Conservation (phyloP, 2,329 filamentous ascomycete genomes). For the Pezicula neosporulosa region DNA sequence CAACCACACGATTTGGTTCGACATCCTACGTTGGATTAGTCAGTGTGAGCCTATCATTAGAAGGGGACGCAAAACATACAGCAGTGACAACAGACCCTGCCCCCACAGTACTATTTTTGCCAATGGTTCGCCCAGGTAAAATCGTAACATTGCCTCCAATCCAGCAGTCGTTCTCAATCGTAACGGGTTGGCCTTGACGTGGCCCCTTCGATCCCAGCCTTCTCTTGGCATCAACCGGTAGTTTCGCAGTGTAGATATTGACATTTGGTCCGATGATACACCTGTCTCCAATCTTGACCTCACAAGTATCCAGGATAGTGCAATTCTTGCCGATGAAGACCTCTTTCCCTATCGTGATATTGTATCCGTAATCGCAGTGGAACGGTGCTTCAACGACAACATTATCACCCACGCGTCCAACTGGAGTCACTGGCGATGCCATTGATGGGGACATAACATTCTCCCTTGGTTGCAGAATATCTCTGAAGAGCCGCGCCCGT, state of each 20-base stretch:
- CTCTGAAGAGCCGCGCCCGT: constrained; percentile 65
- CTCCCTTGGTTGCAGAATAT: constrained; percentile 65
- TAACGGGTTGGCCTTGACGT: constrained; percentile 67
- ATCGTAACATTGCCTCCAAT: constrained; percentile 62
- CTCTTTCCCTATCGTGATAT: constrained; percentile 82
- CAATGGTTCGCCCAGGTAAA: constrained; percentile 50
- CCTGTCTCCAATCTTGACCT: constrained; percentile 76
- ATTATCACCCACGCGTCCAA: constrained; percentile 67
- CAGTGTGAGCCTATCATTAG: constrained; percentile 1
- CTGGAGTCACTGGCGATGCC: constrained; percentile 47
- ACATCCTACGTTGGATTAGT: constrained; percentile 23
- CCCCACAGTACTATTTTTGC: constrained; percentile 47
- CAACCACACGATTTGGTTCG: constrained; percentile 29
- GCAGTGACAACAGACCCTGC: constrained; percentile 52
- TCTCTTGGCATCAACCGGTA: constrained; percentile 68
- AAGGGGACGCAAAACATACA: constrained; percentile 33
- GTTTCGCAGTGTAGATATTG: constrained; percentile 74
- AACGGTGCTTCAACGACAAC: constrained; percentile 85
- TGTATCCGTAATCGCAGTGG: constrained; percentile 92
- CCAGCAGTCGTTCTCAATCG: constrained; percentile 71
- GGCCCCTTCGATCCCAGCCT: constrained; percentile 71
- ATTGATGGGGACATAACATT: constrained; percentile 52
- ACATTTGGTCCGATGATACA: constrained; percentile 80
- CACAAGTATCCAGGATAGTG: constrained; percentile 80
- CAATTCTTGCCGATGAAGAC: constrained; percentile 82